Percentiles rank a stretch among this genome's conserved stretches.
Evolutionary conservation across 306 rosid species (phyloP).

Genomic region (Sicyos baderoa): DNA sequence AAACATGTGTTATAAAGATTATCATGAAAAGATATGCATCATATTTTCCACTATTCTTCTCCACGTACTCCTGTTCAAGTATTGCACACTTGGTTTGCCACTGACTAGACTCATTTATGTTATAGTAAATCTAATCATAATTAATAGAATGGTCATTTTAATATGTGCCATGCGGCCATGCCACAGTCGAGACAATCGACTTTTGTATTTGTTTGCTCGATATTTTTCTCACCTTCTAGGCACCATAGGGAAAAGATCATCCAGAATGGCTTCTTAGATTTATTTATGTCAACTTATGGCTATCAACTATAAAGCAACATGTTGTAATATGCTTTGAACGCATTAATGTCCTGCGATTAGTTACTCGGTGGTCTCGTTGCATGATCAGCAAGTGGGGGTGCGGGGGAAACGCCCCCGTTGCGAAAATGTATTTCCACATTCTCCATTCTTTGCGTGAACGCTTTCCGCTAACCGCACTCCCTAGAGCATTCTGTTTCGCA

Average conservation of each 20-base stretch:
- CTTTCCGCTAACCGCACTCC: too few relatives aligned
- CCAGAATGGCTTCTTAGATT: constrained; percentile 3
- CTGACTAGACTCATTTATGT: not conserved
- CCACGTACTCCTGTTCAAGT: not conserved
- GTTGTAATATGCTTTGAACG: too few relatives aligned
- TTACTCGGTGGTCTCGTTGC: too few relatives aligned
- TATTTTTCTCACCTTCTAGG: not conserved
- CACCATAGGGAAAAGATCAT: not conserved
- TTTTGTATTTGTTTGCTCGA: constrained; percentile 5
- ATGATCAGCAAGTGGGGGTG: too few relatives aligned
- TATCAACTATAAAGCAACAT: not conserved
- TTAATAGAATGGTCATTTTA: not conserved
- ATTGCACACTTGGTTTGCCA: not conserved
- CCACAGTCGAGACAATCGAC: not conserved
- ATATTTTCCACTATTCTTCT: not conserved
- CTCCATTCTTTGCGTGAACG: too few relatives aligned
- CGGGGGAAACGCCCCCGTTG: too few relatives aligned
- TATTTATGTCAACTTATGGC: not conserved
- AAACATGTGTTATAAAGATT: not conserved
- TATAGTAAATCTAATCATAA: not conserved
- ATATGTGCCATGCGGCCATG: not conserved
- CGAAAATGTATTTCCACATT: too few relatives aligned
- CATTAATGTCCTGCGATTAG: too few relatives aligned
- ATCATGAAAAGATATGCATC: not conserved
- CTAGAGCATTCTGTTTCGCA: too few relatives aligned